phyloP scores from a whole-genome alignment of 257 asterid genomes.

The Fraxinus excelsior region DNA sequence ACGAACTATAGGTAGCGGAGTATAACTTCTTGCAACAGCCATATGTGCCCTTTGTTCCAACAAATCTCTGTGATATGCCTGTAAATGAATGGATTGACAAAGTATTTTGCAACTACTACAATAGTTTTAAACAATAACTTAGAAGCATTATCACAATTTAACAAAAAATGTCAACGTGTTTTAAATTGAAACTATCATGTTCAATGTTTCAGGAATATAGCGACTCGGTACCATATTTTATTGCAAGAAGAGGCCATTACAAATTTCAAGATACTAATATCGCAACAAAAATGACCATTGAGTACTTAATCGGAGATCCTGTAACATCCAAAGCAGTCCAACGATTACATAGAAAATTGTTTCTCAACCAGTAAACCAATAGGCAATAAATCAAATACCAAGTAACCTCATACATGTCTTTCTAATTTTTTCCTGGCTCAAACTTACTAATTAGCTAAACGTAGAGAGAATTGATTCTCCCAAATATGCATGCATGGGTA shows the following conservation, averaged over 20 bases:
- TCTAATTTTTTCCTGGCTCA: background rate
- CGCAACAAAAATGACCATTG: background rate
- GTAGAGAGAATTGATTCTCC: background rate
- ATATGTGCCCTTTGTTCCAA: slow-evolving; percentile 71
- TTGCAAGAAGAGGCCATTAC: background rate
- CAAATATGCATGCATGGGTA: background rate
- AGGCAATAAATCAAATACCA: background rate
- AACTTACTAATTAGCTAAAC: background rate
- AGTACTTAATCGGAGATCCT: background rate
- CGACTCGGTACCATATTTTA: background rate
- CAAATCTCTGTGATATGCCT: slow-evolving; percentile 90
- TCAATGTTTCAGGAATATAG: background rate
- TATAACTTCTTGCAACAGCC: slow-evolving; percentile 36
- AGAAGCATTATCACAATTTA: background rate
- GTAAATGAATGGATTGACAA: slow-evolving; percentile 27
- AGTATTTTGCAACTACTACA: background rate
- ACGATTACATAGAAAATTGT: too few species aligned
- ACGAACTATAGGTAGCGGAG: slow-evolving; percentile 41
- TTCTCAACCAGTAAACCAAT: background rate
- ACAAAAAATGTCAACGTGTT: slow-evolving; percentile 3
- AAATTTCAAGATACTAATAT: background rate
- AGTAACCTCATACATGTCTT: background rate
- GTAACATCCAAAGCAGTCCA: background rate
- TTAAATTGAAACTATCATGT: background rate
- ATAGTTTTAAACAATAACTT: background rate